These are phyloP conservation scores for Aphanoascus verrucosus DNA, from an alignment of 2,329 filamentous ascomycete species.

Conservation along the genomic window DNA sequence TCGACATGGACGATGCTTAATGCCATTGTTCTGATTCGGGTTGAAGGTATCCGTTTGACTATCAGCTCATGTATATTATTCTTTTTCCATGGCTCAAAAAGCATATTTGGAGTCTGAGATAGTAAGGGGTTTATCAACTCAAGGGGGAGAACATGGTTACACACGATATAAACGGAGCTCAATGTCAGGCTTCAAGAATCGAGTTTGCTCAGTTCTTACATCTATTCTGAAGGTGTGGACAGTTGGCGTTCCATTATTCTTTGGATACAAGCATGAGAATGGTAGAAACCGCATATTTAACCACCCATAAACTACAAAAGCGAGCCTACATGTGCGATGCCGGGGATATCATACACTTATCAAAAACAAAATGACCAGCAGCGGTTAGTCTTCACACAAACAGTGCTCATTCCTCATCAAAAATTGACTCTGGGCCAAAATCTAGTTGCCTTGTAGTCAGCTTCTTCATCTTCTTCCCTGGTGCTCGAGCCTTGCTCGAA, in stretches of 20 bases:
- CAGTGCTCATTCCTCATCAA: background rate
- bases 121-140: no score
- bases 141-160: no score
- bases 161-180: no score
- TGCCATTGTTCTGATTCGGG: background rate
- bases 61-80: no score
- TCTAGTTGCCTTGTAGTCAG: conserved; percentile 40
- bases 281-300: background rate
- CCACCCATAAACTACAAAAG: background rate
- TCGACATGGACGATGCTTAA: conserved; percentile 7
- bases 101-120: no score
- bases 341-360: background rate
- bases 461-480: conserved; percentile 32
- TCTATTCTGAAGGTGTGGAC: no score
- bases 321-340: background rate
- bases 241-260: no score
- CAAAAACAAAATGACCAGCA: background rate
- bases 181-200: no score
- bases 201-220: no score
- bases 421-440: conserved; percentile 30
- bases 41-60: background rate
- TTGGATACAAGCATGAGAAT: background rate
- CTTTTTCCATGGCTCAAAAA: no score
- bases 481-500: conserved; percentile 21
- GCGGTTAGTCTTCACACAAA: background rate